These are phyloP conservation scores for Penicillium sp. DNA, from an alignment of 2,329 filamentous ascomycete species.

Conservation along the genomic window DNA sequence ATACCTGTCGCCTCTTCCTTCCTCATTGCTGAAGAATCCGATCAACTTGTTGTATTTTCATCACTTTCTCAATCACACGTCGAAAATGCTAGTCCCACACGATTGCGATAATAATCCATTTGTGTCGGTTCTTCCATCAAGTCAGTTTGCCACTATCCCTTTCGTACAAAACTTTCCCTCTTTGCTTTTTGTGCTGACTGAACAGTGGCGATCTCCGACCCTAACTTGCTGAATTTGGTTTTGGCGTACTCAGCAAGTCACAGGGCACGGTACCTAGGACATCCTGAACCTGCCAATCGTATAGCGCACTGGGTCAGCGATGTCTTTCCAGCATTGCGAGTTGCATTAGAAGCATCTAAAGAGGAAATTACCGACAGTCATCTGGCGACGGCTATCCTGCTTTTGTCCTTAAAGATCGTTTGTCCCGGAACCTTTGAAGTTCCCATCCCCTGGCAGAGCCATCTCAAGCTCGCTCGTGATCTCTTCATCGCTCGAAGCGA, in stretches of 20 bases:
- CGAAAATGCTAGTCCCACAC: constrained; percentile 65
- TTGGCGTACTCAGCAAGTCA: constrained; percentile 85
- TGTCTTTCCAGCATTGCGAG: constrained; percentile 67
- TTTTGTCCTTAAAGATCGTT: constrained; percentile 80
- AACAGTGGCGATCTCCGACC: constrained; percentile 49
- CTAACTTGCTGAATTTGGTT: constrained; percentile 73
- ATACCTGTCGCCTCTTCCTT: constrained; percentile 59
- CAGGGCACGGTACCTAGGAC: constrained; percentile 71
- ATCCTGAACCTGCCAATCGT: constrained; percentile 73
- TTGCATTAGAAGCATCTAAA: constrained; percentile 64
- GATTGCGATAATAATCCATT: constrained; percentile 66
- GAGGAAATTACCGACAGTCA: constrained; percentile 71
- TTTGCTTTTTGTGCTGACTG: constrained; percentile 43
- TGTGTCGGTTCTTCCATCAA: constrained; percentile 63
- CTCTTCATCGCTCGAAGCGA: constrained; percentile 71
- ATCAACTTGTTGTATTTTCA: constrained; percentile 80
- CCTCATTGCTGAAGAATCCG: constrained; percentile 66
- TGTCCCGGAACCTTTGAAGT: constrained; percentile 80
- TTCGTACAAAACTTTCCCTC: constrained; percentile 36
- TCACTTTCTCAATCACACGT: constrained; percentile 79
- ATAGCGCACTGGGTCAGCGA: constrained; percentile 81
- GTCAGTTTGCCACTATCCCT: constrained; percentile 47
- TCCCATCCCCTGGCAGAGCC: constrained; percentile 78
- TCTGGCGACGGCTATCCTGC: constrained; percentile 81
- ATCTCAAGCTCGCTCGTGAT: constrained; percentile 74